Evolutionary conservation across 2,329 filamentous ascomycete species (phyloP).

Genomic region (Coniochaeta hoffmannii): DNA sequence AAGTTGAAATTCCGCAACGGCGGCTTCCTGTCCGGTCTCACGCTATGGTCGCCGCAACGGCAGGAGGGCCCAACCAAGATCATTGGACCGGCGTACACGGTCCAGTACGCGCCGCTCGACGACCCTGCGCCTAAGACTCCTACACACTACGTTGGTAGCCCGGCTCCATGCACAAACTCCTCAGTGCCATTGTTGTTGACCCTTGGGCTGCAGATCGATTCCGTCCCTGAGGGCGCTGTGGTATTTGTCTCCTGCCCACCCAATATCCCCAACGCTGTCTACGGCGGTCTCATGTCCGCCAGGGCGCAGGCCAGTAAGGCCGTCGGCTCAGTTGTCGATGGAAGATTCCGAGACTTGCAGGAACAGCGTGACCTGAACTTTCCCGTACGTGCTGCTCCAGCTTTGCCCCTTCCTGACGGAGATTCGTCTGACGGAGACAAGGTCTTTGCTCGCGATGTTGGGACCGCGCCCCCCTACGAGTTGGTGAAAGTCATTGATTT

Average conservation of each 20-base stretch:
- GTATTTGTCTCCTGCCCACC: slow-evolving; percentile 45
- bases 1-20: slow-evolving; percentile 40
- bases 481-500: slow-evolving; percentile 33
- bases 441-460: slow-evolving; percentile 35
- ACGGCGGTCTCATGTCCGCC: slow-evolving; percentile 45
- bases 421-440: slow-evolving; percentile 6
- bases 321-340: slow-evolving; percentile 43
- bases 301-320: slow-evolving; percentile 36
- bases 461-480: slow-evolving; percentile 33
- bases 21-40: slow-evolving; percentile 45
- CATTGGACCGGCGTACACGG: slow-evolving; percentile 46
- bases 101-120: slow-evolving; percentile 39
- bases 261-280: slow-evolving; percentile 40
- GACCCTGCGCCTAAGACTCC: slow-evolving; percentile 36
- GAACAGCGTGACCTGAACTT: slow-evolving; percentile 42
- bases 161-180: too few species aligned
- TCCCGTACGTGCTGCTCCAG: slow-evolving; percentile 23
- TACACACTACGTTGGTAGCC: slow-evolving; percentile 34
- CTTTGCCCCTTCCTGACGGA: neutral
- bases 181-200: neutral
- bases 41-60: slow-evolving; percentile 45
- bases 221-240: slow-evolving; percentile 35
- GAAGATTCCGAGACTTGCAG: slow-evolving; percentile 42
- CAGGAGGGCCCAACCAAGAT: slow-evolving; percentile 44
- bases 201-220: slow-evolving; percentile 37